Base-by-base conservation (phyloP, 306 rosid genomes). In the Castanospermum australe region DNA sequence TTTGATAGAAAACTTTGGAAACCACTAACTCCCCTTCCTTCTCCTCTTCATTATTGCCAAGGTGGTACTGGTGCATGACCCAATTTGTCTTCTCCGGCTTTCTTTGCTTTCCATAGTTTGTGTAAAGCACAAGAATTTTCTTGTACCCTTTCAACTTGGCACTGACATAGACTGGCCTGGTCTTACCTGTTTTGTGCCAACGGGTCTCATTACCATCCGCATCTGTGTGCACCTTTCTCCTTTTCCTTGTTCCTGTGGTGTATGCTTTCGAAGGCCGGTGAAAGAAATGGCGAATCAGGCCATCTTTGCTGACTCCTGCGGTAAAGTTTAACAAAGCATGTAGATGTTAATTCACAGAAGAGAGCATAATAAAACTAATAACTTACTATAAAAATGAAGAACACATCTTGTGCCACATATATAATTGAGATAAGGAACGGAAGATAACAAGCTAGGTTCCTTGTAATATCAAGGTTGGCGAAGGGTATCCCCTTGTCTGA, bases 31-130 rank as follows among this genome's bases (percentile, higher is more conserved):
- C 96, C 0, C 93, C 96, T 76, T 91, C 96, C 57, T 87, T 91
- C 70, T 91, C 93, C 47, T 91, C 96, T 72, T 91, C 92, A 56
- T 84, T 85, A 55, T 36, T 84, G 0, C 96, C 96, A 30, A 88
- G 84, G 77, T 90, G 94, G 80, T 86, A 90, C 13, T 88, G 94
- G 57, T 88, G 94, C 94, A 91, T 89, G 0, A 91, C 92, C 96
- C 96, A 91, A n/a, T 87, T 89, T 20, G 96, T 91, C 62, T 91
- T 91, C 89, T 91, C 94, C 0, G 94, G 88, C 85, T 90, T 90
- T 47, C 86, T 90, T 75, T 88, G 92, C 67, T 87, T 91, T 42
- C 93, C 93, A 66, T 91, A 87, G 83, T 91, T 91, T 2, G 92
- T 88, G 92, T 91, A 89, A 1, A 91, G 93, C 7, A 91, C 93